Conservation (phyloP, 495 filamentous ascomycete species). For the Sabuloglossum arenarium region DNA sequence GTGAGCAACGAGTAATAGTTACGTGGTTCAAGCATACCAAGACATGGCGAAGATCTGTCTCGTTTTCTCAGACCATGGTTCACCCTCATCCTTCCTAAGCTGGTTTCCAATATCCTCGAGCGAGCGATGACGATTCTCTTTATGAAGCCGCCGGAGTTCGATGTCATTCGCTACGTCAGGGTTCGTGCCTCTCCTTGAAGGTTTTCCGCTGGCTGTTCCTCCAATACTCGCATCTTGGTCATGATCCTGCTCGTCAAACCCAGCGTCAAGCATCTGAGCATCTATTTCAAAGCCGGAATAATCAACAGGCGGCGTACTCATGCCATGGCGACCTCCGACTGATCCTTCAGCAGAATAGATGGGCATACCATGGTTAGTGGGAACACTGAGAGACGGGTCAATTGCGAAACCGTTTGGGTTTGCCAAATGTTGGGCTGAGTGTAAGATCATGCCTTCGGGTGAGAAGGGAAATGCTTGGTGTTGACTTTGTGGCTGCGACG, state of each 20-base stretch:
- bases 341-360: neutral
- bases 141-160: constrained; percentile 71
- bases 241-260: constrained; percentile 37
- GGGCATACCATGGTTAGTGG: neutral
- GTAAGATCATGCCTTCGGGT: constrained; percentile 1
- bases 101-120: constrained; percentile 71
- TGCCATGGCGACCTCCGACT: neutral
- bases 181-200: constrained; percentile 38
- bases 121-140: constrained; percentile 47
- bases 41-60: constrained; percentile 97
- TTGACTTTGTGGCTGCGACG: constrained; percentile 34
- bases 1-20: neutral
- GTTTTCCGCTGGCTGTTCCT: constrained; percentile 19
- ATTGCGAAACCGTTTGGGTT: neutral
- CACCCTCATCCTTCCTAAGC: constrained; percentile 49
- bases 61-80: constrained; percentile 75
- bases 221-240: constrained; percentile 38
- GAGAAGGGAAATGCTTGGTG: constrained; percentile 9
- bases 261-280: constrained; percentile 40
- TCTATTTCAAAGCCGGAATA: constrained; percentile 38
- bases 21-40: constrained; percentile 37
- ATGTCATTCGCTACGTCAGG: constrained; percentile 73
- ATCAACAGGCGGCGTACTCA: neutral
- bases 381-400: neutral
- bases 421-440: neutral